Evolutionary conservation across 192 early-diverging fungal species (phyloP).

Genomic region (Diversispora epigaea): DNA sequence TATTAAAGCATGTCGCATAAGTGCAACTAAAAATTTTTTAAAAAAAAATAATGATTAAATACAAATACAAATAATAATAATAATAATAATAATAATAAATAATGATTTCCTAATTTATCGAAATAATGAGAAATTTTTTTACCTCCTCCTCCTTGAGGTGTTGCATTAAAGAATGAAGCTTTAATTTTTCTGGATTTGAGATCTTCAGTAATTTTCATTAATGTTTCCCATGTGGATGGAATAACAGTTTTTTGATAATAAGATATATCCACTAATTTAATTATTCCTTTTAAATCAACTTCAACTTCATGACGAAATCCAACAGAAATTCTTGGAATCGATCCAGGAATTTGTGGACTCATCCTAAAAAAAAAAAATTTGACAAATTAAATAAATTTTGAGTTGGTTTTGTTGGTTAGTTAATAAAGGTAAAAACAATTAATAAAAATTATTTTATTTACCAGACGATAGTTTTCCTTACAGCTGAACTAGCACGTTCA

Average conservation of each 20-base stretch:
- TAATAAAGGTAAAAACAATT: not conserved
- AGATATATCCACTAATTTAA: conserved; percentile 61
- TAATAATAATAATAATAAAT: not conserved
- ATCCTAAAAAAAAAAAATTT: conserved; percentile 37
- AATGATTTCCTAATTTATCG: no score
- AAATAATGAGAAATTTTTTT: conserved; percentile 1
- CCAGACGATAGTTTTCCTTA: conserved; percentile 70
- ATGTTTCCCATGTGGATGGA: conserved; percentile 65
- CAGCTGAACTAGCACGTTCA: conserved; percentile 71
- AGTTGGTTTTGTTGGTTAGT: not conserved
- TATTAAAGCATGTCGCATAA: conserved; percentile 82
- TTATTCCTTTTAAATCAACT: conserved; percentile 74
- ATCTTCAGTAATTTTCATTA: conserved; percentile 55
- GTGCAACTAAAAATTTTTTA: conserved; percentile 73
- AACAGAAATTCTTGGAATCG: conserved; percentile 70
- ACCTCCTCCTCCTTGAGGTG: conserved; percentile 83
- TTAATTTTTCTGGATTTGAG: conserved; percentile 58
- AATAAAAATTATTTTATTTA: conserved; percentile 18
- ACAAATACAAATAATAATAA: not conserved
- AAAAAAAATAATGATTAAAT: not conserved
- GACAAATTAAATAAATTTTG: not conserved
- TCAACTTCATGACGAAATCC: conserved; percentile 62
- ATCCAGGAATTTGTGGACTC: conserved; percentile 70
- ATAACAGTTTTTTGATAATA: conserved; percentile 68
- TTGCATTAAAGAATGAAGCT: conserved; percentile 77